phyloP scores from a whole-genome alignment of 352 stramenopile genomes.

The Phytophthora quininea region DNA sequence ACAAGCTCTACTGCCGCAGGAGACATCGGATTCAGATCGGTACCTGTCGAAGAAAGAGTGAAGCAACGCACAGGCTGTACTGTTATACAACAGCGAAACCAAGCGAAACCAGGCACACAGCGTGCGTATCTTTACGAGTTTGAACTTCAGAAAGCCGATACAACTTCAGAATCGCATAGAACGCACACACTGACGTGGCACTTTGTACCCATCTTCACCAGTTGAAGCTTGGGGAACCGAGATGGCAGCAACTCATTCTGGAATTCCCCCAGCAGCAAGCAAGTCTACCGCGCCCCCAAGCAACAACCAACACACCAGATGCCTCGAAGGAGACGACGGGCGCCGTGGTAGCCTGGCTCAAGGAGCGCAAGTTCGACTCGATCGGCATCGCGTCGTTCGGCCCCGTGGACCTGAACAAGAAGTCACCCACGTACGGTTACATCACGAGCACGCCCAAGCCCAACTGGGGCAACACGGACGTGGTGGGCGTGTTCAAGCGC shows the following conservation, averaged over 20 bases:
- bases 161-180: too few relatives aligned
- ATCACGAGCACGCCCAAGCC: slow-evolving; percentile 96
- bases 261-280: slow-evolving; percentile 15
- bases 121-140: too few relatives aligned
- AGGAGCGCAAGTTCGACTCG: slow-evolving; percentile 76
- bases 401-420: slow-evolving; percentile 88
- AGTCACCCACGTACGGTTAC: slow-evolving; percentile 91
- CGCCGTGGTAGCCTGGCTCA: slow-evolving; percentile 82
- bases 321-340: slow-evolving; percentile 83
- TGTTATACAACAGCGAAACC: too few relatives aligned
- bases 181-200: too few relatives aligned
- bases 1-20: too few relatives aligned
- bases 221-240: too few relatives aligned
- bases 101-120: too few relatives aligned
- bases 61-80: too few relatives aligned
- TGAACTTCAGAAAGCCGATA: too few relatives aligned
- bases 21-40: too few relatives aligned
- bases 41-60: too few relatives aligned
- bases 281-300: slow-evolving; percentile 19
- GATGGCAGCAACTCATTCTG: slow-evolving; percentile 7
- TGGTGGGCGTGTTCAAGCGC: slow-evolving; percentile 75
- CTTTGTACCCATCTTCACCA: too few relatives aligned
- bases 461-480: slow-evolving; percentile 89
- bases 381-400: slow-evolving; percentile 96
- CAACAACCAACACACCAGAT: slow-evolving; percentile 22